Evolutionary conservation across 129 eudicot species (phyloP).

Genomic region (Oenanthe sinensis): DNA sequence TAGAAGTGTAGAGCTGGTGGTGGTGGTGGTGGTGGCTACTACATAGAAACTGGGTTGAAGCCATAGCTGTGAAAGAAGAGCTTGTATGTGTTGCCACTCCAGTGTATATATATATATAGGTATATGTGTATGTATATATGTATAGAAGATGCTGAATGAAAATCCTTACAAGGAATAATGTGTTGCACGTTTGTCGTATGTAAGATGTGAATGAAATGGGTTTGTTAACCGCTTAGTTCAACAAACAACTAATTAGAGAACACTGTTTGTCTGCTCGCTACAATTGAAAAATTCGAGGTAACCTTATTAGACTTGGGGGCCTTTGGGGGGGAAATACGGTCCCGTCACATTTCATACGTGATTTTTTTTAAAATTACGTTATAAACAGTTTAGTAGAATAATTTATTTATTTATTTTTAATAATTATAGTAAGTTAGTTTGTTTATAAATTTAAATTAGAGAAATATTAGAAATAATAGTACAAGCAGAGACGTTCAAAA

Average conservation of each 20-base stretch:
- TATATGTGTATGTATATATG: not conserved
- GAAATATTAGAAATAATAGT: too few species aligned
- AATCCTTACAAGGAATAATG: not conserved
- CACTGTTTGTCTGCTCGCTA: not conserved
- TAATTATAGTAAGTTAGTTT: too few species aligned
- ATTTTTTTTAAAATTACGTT: too few species aligned
- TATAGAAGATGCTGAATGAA: not conserved
- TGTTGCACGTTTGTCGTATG: slow-evolving; percentile 4
- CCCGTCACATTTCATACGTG: too few species aligned
- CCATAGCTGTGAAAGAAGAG: slow-evolving; percentile 30
- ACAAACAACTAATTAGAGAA: not conserved
- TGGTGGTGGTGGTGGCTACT: slow-evolving; percentile 27
- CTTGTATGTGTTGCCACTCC: not conserved
- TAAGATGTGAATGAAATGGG: not conserved
- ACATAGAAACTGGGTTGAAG: slow-evolving; percentile 50
- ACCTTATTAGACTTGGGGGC: not conserved
- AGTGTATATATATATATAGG: not conserved
- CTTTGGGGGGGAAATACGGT: too few species aligned
- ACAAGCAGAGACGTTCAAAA: too few species aligned
- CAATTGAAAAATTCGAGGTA: not conserved
- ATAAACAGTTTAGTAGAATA: too few species aligned
- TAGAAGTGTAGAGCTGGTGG: slow-evolving; percentile 21
- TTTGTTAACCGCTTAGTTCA: not conserved
- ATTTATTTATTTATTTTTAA: too few species aligned
- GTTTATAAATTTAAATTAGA: too few species aligned